phyloP scores from a whole-genome alignment of 495 filamentous ascomycete genomes.

The Amorphotheca resinae region DNA sequence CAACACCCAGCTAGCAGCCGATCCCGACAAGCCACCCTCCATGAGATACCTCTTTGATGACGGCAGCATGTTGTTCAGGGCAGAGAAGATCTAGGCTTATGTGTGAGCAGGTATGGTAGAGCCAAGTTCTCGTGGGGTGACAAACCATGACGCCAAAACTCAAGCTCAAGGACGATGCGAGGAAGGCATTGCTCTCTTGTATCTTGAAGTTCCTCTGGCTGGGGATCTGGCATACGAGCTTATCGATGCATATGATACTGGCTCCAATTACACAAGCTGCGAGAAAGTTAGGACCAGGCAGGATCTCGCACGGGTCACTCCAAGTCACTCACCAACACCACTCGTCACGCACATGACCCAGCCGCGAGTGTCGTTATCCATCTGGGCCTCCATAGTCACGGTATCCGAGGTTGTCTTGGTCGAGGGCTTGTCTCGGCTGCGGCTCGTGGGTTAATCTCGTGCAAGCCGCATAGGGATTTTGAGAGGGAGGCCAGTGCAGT shows the following conservation, averaged over 20 bases:
- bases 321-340: conserved; percentile 47
- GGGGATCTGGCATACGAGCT: conserved; percentile 57
- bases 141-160: conserved; percentile 97
- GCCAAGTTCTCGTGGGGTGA: not conserved
- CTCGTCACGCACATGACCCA: conserved; percentile 88
- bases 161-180: conserved; percentile 77
- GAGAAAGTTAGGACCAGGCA: not conserved
- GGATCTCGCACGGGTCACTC: not conserved
- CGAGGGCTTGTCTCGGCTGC: not conserved
- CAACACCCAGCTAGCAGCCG: conserved; percentile 55
- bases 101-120: not conserved
- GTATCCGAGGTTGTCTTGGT: not conserved
- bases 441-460: conserved; percentile 5
- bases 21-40: conserved; percentile 50
- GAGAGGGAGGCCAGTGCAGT: not conserved
- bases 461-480: no score
- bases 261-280: conserved; percentile 73
- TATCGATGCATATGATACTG: conserved; percentile 75
- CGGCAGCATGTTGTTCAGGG: conserved; percentile 89
- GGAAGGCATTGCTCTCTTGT: conserved; percentile 75
- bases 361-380: conserved; percentile 77
- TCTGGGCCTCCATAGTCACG: conserved; percentile 25
- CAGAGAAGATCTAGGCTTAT: conserved; percentile 67
- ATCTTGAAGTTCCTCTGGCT: conserved; percentile 70
- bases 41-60: conserved; percentile 64